phyloP scores from a whole-genome alignment of 139 green algal genomes.

The Chlorella ohadii region DNA sequence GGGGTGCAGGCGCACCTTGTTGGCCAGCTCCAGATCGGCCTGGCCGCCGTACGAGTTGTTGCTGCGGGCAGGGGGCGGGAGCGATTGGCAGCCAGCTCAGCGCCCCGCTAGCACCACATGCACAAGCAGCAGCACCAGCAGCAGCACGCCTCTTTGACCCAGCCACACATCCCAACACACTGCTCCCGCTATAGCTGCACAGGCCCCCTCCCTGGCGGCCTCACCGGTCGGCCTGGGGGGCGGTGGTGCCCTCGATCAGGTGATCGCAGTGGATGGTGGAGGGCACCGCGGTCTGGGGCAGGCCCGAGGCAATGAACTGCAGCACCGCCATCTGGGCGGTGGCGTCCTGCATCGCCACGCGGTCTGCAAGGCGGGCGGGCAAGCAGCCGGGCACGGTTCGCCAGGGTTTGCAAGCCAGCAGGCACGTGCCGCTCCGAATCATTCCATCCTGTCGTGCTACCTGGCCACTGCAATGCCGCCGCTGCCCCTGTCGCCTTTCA shows the following conservation, averaged over 20 bases:
- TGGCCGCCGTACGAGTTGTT: constrained; percentile 75
- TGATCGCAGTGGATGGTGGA: constrained; percentile 97
- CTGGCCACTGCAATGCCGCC: no score
- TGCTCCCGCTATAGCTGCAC: neutral
- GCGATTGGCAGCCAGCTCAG: neutral
- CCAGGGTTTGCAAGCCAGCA: no score
- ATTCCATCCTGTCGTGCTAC: no score
- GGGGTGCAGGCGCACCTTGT: constrained; percentile 43
- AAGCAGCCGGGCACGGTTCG: no score
- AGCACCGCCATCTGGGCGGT: constrained; percentile 97
- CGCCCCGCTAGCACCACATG: no score
- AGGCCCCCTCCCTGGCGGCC: neutral
- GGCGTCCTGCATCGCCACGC: constrained; percentile 96
- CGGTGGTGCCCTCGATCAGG: constrained; percentile 95
- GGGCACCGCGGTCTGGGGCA: constrained; percentile 90
- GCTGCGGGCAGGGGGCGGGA: constrained; percentile 28
- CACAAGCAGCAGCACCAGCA: no score
- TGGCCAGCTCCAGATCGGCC: constrained; percentile 82
- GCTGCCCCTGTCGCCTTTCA: no score
- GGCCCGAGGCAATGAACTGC: constrained; percentile 95
- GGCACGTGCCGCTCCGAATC: no score
- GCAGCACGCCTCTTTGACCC: no score
- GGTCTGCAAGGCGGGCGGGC: constrained; percentile 70
- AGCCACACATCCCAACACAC: no score
- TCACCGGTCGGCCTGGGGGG: constrained; percentile 84